Evolutionary conservation across 108 stramenopile species (phyloP).

Genomic region (Craspedostauros australis): DNA sequence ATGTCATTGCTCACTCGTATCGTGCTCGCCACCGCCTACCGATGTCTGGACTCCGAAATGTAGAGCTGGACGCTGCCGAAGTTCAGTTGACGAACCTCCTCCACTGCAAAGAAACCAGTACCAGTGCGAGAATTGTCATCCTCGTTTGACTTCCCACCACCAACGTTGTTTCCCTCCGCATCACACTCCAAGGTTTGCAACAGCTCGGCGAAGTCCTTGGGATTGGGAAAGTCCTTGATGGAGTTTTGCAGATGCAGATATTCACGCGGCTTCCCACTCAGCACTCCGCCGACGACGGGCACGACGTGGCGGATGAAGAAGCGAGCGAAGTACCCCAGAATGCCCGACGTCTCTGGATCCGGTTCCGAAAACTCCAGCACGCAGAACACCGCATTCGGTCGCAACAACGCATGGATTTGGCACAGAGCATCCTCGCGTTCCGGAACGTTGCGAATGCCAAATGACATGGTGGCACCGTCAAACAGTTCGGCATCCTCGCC

Average conservation of each 20-base stretch:
- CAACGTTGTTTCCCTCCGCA: conserved; percentile 10
- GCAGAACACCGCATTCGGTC: conserved; percentile 35
- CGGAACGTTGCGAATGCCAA: conserved; percentile 90
- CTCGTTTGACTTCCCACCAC: too few species aligned
- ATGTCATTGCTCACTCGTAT: too few species aligned
- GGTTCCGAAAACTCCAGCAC: conserved; percentile 87
- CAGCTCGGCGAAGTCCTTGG: conserved; percentile 46
- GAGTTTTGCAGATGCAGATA: conserved; percentile 82
- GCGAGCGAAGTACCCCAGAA: conserved; percentile 51
- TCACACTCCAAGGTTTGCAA: conserved; percentile 51
- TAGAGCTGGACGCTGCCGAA: conserved; percentile 82
- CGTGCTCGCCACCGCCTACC: too few species aligned
- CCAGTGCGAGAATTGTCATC: conserved; percentile 4
- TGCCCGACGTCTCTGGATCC: conserved; percentile 26
- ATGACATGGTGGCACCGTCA: conserved; percentile 90
- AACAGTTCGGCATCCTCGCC: conserved; percentile 14
- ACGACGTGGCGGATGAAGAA: conserved; percentile 71
- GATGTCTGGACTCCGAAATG: too few species aligned
- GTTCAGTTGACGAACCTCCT: conserved; percentile 57
- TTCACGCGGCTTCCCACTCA: conserved; percentile 66
- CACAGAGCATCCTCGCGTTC: conserved; percentile 64
- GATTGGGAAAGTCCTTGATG: conserved; percentile 75
- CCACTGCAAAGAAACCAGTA: conserved; percentile 51
- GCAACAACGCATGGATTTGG: conserved; percentile 69
- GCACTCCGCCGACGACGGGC: conserved; percentile 62